Conservation (phyloP, 2,329 filamentous ascomycete genomes). For the Ophiostoma perfectum region DNA sequence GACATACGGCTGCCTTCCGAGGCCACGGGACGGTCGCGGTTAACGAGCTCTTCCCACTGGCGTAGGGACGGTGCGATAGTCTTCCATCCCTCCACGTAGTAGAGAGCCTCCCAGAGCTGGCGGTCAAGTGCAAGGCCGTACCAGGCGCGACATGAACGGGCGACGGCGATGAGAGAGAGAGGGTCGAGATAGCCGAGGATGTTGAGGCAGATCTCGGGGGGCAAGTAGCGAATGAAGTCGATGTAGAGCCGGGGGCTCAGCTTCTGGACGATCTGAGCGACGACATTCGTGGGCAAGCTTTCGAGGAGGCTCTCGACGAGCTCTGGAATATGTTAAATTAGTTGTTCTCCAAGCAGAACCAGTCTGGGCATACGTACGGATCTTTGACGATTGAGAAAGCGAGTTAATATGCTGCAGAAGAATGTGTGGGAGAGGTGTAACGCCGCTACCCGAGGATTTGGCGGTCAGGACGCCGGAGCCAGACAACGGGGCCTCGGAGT, state of each 20-base stretch:
- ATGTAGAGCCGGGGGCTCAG: conserved; percentile 83
- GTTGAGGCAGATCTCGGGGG: conserved; percentile 84
- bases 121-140: conserved; percentile 74
- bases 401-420: conserved; percentile 41
- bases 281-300: conserved; percentile 70
- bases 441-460: not conserved
- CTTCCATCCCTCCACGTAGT: conserved; percentile 80
- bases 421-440: not conserved
- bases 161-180: conserved; percentile 70
- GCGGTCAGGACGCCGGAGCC: conserved; percentile 32
- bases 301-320: conserved; percentile 73
- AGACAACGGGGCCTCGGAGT: conserved; percentile 67
- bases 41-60: conserved; percentile 57
- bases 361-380: conserved; percentile 17
- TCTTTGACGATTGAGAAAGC: conserved; percentile 35
- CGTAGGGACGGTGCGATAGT: conserved; percentile 61
- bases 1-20: conserved; percentile 45
- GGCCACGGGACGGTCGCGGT: conserved; percentile 41
- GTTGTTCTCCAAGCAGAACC: not conserved
- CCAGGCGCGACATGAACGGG: conserved; percentile 76
- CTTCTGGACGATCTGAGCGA: conserved; percentile 73
- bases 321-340: conserved; percentile 46
- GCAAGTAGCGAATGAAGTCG: conserved; percentile 80
- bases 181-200: conserved; percentile 84
- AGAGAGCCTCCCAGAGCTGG: conserved; percentile 79